These are phyloP conservation scores for Dictyostelium firmibasis DNA, from an alignment of 78 protist genomes.

Conservation along the genomic window DNA sequence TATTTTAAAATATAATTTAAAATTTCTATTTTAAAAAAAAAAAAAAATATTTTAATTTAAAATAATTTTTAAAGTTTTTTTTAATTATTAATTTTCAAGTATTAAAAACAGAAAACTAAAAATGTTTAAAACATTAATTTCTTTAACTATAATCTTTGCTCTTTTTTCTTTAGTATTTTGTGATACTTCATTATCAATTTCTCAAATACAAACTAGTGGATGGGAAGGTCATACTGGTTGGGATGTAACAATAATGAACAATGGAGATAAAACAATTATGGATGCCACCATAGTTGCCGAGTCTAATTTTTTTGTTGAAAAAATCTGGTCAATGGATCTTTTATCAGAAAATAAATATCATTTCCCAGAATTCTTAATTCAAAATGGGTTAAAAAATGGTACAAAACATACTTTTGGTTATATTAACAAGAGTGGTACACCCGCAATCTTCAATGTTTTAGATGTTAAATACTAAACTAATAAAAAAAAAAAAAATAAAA, in stretches of 20 bases:
- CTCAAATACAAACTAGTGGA: neutral
- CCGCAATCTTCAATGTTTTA: neutral
- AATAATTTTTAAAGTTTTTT: too few species aligned
- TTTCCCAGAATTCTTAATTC: neutral
- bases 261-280: neutral
- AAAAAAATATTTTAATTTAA: too few species aligned
- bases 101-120: too few species aligned
- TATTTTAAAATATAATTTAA: too few species aligned
- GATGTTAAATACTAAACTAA: neutral
- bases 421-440: neutral
- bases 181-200: neutral
- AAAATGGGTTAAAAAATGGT: neutral
- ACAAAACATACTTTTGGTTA: neutral
- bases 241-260: neutral
- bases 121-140: neutral
- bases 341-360: neutral
- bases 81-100: too few species aligned
- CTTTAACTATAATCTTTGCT: neutral
- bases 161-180: neutral
- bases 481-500: too few species aligned
- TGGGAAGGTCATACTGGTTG: neutral
- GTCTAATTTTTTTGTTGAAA: neutral
- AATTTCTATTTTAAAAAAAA: too few species aligned
- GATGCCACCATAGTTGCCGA: neutral
- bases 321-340: neutral